A percentile compares a stretch with the other conserved stretches of the same genome.
Conservation (phyloP, 2,329 filamentous ascomycete genomes). For the Pseudogymnoascus sp. region DNA sequence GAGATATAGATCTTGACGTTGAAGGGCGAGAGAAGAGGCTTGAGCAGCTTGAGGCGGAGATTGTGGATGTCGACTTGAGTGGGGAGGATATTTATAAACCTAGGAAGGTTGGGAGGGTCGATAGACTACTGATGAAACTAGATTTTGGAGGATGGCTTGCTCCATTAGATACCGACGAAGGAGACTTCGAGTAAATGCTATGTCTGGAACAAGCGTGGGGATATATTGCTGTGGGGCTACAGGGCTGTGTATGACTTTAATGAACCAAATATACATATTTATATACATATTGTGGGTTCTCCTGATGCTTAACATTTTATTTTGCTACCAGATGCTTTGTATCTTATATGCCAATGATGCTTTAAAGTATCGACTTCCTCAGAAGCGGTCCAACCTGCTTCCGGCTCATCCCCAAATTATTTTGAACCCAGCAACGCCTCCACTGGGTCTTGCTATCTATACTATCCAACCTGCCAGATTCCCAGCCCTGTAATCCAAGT, state of each 20-base stretch:
- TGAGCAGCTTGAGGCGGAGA: constrained; percentile 20
- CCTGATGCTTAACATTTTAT: background rate
- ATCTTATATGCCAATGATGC: background rate
- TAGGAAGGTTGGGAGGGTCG: constrained; percentile 69
- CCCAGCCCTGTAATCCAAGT: constrained; percentile 53
- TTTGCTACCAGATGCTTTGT: background rate
- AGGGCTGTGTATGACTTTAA: background rate
- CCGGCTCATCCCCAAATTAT: constrained; percentile 52
- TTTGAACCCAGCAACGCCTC: constrained; percentile 62
- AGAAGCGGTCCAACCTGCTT: constrained; percentile 65
- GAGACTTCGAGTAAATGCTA: background rate
- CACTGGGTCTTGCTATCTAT: constrained; percentile 35
- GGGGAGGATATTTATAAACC: constrained; percentile 57
- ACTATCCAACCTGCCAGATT: constrained; percentile 41
- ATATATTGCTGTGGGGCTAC: background rate
- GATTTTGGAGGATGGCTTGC: constrained; percentile 44
- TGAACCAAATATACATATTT: background rate
- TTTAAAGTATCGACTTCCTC: constrained; percentile 43
- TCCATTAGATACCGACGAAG: background rate
- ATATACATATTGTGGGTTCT: background rate
- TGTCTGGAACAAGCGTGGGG: background rate
- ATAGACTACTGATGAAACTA: constrained; percentile 84
- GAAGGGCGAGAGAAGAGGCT: constrained; percentile 3
- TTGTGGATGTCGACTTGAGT: constrained; percentile 28
- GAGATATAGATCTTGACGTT: constrained; percentile 44